Base-by-base conservation (phyloP, 352 stramenopile species). In the Phytophthora ramorum region DNA sequence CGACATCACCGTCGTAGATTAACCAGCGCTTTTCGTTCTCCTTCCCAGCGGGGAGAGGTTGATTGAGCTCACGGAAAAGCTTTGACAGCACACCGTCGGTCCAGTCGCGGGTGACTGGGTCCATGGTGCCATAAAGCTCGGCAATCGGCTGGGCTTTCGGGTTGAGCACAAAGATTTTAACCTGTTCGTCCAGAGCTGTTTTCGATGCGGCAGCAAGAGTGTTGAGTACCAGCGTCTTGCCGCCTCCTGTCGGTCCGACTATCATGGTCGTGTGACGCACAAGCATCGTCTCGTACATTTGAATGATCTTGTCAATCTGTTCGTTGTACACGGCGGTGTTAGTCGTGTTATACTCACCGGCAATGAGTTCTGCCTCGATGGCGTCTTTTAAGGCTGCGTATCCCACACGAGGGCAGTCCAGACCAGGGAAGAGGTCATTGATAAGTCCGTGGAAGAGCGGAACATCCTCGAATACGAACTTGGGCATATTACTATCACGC, bases 231-330 rank as follows among this genome's bases (percentile, higher is more conserved):
- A 98, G 76, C 14, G 91, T 95, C 66, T 99, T 98, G 28, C 95
- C 95, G 30, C 95, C 96, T 3, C 91, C 93, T 0, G 96, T 98
- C 2, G 94, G 94, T 0, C 96, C 96, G 0, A 98, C 95, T 44
- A 99, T 98, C 95, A 99, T 98, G 0, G 91, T 98, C 7, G 94
- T 98, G 77, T 98, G 95, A 2, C 96, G 87, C 30, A 98, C 93
- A 4, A 98, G 79, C 91, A 98, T 97, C 0, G 92, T 98, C 75
- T 99, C 95, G 71, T 98, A 98, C 91, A 98, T 97, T 53, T 99
- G 96, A 32, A 99, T 97, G 51, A 97, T 95, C 72, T 99, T 99
- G 69, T 98, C 95, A n/a, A 98, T 92, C 65, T 98, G 91, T 12
- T 97, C 87, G 22, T 89, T 85, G 71, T 93, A 93, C 4, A 93